Base-by-base conservation (phyloP, 2,329 filamentous ascomycete genomes). In the Chaetomium strumarium region DNA sequence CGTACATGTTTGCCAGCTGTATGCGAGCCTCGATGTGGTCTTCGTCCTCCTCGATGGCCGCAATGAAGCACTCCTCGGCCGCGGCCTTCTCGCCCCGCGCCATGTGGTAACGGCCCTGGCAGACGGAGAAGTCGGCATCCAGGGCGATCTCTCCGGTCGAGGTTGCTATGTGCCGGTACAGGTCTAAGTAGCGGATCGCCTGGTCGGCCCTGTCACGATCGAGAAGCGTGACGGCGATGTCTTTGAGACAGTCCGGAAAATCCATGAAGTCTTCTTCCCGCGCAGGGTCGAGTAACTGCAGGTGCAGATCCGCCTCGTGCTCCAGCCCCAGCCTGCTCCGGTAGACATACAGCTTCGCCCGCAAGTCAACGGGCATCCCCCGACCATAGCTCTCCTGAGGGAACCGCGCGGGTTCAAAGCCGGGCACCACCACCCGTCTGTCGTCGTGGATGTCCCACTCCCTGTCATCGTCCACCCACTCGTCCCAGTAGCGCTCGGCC, bases 361-460 rank as follows among this genome's bases (percentile, higher is more conserved):
- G 84, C 39, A 99, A 74, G 60, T 96, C 90, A 5, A 91, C 68
- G 0, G 91, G 92, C 37, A 96, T 73, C 1, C 84, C 82, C 37
- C 77, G 68, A 0, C 89, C 90, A 66, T 96, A 96, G 0, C 77
- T 72, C 6, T 76, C 73, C 4, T 70, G 63, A 1, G 77, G 72
- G 64, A 81, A 81, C 41, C 68, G 69, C 3, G 71, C 76, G 5
- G 76, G 72, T 9, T 75, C 68, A 65, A 86, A 96, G 1, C 78
- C 78, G 2, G 78, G 68, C 5, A 88, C 77, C 52, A 77, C 69
- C 2, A 73, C 67, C 52, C 91, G 83, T 55, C 93, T 84, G 17
- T 78, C 75, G 63, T 90, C 81, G 41, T 84, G 78, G 5, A 79
- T 70, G 66, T 99, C 93, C 82, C 90, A 99, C 70, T 99, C 93